Percentiles rank a stretch among this genome's conserved stretches.
phyloP scores from a whole-genome alignment of 192 early-diverging fungal species.

The Glomus cerebriforme region DNA sequence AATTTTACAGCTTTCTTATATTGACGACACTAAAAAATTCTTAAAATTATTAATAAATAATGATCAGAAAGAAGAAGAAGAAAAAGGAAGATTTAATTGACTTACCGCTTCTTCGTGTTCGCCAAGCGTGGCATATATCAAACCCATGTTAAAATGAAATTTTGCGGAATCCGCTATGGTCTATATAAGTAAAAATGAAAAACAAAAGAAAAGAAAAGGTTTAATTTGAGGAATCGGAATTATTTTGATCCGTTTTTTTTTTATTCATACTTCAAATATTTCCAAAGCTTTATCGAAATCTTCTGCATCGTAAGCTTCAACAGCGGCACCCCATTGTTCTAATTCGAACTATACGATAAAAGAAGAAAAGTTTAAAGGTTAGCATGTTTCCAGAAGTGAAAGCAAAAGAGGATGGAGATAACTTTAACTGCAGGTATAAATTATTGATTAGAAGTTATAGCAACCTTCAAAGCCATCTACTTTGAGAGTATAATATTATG shows the following conservation, averaged over 20 bases:
- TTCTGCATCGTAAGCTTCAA: conserved; percentile 71
- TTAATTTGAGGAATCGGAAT: neutral
- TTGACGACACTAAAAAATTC: conserved; percentile 61
- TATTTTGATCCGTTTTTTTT: neutral
- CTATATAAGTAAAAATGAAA: conserved; percentile 39
- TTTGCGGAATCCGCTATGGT: conserved; percentile 87
- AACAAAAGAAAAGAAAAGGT: conserved; percentile 24
- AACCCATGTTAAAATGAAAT: conserved; percentile 96
- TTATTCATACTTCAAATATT: conserved; percentile 60
- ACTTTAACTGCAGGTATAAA: too few species aligned
- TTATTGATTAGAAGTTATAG: too few species aligned
- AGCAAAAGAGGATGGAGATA: too few species aligned
- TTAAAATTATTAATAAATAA: conserved; percentile 24
- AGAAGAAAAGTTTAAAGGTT: neutral
- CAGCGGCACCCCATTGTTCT: conserved; percentile 80
- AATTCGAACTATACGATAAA: conserved; percentile 65
- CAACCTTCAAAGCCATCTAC: too few species aligned
- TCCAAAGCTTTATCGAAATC: conserved; percentile 70
- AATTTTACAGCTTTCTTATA: conserved; percentile 73
- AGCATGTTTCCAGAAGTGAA: too few species aligned
- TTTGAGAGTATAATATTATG: too few species aligned
- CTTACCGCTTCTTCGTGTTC: conserved; percentile 83
- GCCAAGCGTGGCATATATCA: conserved; percentile 72
- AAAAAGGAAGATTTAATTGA: neutral
- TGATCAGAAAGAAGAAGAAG: neutral